Base-by-base conservation (phyloP, 441 rosid species). In the Eruca vesicaria region DNA sequence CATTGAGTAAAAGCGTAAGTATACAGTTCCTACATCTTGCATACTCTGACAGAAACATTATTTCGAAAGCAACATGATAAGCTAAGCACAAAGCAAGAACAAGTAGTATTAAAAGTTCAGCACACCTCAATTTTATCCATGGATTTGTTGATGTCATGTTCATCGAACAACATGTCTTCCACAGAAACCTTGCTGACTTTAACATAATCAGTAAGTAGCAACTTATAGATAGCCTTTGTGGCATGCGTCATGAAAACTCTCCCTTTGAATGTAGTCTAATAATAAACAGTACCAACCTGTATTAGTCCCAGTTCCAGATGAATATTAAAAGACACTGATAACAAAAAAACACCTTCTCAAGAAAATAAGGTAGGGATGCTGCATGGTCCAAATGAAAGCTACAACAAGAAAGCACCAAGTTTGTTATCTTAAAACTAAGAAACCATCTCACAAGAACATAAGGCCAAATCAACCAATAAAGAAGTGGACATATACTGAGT, bases 181-280 rank as follows among this genome's bases (percentile, higher is more conserved):
- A 91, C 88, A 0, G 95, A 91, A 57, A 94, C 90, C 79, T 94
- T 94, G 87, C 98, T 94, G 28, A 89, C 96, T 89, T 94, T 94
- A 1, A 91, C 92, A 82, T 91, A 94, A 86, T 94, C 96, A 0
- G 92, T 86, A 83, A 94, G 71, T 57, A 94, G 73, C 80, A 94
- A 68, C 84, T 88, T 90, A 83, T 90, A 94, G 32, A 91, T 88
- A 56, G 90, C 98, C 81, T 91, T 94, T 65, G 98, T 91, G 20
- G 97, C 97, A 85, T 94, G 94, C 29, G 98, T 94, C 98, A 91
- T 91, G 79, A 90, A 94, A 28, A 94, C 96, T 60, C 94, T 72
- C 5, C 96, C 98, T 71, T 79, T 91, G 71, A 94, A 94, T 15
- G 93, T 91, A 18, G 96, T 94, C 96, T 94, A 82, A 62, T 14